Percentiles rank a stretch among this genome's conserved stretches.
These are phyloP conservation scores for Phytopythium litorale DNA, from an alignment of 352 stramenopile genomes.

Conservation along the genomic window DNA sequence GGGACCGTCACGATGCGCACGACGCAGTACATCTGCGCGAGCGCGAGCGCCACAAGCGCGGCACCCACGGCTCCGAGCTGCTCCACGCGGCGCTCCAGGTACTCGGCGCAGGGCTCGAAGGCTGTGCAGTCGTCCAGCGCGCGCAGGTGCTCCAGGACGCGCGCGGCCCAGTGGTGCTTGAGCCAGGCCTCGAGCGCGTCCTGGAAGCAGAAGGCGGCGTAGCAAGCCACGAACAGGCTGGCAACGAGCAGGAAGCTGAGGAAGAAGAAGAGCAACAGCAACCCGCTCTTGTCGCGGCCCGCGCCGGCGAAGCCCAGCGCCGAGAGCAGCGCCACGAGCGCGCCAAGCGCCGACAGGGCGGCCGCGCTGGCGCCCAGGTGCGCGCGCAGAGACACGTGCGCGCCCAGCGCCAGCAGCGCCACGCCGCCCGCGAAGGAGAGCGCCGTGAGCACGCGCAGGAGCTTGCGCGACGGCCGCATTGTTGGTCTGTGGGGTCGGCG, in stretches of 20 bases:
- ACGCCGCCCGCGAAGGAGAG: slow-evolving; percentile 51
- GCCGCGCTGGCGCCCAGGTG: slow-evolving; percentile 50
- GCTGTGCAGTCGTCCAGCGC: slow-evolving; percentile 44
- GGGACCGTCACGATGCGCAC: slow-evolving; percentile 83
- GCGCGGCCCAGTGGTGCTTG: slow-evolving; percentile 66
- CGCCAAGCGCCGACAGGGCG: slow-evolving; percentile 38
- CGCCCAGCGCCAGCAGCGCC: slow-evolving; percentile 42
- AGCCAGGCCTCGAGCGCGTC: slow-evolving; percentile 64
- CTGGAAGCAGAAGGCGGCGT: slow-evolving; percentile 63
- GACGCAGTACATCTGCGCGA: slow-evolving; percentile 72
- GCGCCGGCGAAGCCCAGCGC: slow-evolving; percentile 60
- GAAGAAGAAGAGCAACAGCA: slow-evolving; percentile 79
- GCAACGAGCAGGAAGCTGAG: slow-evolving; percentile 62
- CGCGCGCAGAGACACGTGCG: slow-evolving; percentile 46
- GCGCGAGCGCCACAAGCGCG: slow-evolving; percentile 37
- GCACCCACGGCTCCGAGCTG: slow-evolving; percentile 45
- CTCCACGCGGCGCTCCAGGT: slow-evolving; percentile 45
- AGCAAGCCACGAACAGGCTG: slow-evolving; percentile 56
- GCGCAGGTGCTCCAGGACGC: slow-evolving; percentile 42
- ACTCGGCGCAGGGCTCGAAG: slow-evolving; percentile 45
- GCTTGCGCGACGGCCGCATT: slow-evolving; percentile 64
- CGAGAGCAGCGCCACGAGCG: slow-evolving; percentile 44
- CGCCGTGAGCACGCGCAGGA: slow-evolving; percentile 53
- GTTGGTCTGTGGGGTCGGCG: background rate
- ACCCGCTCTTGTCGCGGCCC: slow-evolving; percentile 53